phyloP scores from a whole-genome alignment of 345 rosid species.

The Acer yangbiense region DNA sequence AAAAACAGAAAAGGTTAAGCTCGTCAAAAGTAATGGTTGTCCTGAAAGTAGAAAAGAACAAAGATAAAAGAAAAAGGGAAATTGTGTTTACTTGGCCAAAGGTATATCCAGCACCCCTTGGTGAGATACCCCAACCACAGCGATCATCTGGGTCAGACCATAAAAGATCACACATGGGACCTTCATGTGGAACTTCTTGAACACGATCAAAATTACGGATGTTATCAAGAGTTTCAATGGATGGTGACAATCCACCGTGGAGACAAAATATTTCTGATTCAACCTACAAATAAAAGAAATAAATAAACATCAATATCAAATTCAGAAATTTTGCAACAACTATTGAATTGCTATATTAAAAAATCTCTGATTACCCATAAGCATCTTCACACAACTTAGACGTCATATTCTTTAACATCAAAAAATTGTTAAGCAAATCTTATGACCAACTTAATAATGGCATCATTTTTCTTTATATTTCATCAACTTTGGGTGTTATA shows the following conservation, averaged over 20 bases:
- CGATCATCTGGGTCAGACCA: slow-evolving; percentile 99
- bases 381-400: not conserved
- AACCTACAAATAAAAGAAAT: slow-evolving; percentile 51
- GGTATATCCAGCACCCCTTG: slow-evolving; percentile 96
- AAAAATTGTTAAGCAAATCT: not conserved
- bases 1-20: slow-evolving; percentile 18
- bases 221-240: slow-evolving; percentile 88
- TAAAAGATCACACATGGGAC: slow-evolving; percentile 98
- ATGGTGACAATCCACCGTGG: slow-evolving; percentile 92
- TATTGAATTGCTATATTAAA: not conserved
- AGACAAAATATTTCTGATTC: slow-evolving; percentile 95
- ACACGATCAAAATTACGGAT: slow-evolving; percentile 91
- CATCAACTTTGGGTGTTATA: not conserved
- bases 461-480: not conserved
- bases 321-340: not conserved
- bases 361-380: not conserved
- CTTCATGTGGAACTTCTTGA: slow-evolving; percentile 98
- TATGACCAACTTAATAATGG: not conserved
- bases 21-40: not conserved
- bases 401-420: not conserved
- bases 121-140: slow-evolving; percentile 97
- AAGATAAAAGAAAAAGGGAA: slow-evolving; percentile 1
- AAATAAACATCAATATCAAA: slow-evolving; percentile 1
- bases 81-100: slow-evolving; percentile 76
- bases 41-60: not conserved